These are phyloP conservation scores for Maudiozyma turicensis DNA, from an alignment of 805 yeast species.

Conservation along the genomic window DNA sequence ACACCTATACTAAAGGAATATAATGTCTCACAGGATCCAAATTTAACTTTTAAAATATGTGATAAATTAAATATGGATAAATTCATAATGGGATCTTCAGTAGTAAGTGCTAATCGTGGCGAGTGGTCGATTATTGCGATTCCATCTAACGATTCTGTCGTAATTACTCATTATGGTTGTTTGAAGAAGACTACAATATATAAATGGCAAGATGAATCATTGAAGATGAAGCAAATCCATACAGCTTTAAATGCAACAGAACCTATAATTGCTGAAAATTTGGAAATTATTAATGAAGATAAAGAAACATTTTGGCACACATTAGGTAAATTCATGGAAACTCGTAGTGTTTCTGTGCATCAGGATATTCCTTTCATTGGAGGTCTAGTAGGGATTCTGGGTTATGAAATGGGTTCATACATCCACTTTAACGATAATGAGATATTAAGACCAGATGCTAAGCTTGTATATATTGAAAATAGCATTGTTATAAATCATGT, in stretches of 20 bases:
- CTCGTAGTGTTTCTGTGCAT: conserved; percentile 7
- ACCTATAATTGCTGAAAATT: neutral
- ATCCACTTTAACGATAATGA: conserved; percentile 9
- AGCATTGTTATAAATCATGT: conserved; percentile 46
- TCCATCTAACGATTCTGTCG: conserved; percentile 37
- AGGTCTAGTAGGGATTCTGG: conserved; percentile 79
- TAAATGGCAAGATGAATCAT: conserved; percentile 21
- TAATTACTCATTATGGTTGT: conserved; percentile 56
- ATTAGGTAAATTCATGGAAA: conserved; percentile 21
- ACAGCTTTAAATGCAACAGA: neutral
- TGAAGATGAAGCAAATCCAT: conserved; percentile 6
- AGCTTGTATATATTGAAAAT: conserved; percentile 61
- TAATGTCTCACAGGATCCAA: conserved; percentile 9
- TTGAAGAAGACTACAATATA: conserved; percentile 22
- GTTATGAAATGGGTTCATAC: conserved; percentile 78
- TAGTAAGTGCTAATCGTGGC: conserved; percentile 41
- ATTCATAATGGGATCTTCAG: conserved; percentile 62
- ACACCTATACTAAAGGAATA: conserved; percentile 5
- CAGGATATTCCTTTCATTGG: conserved; percentile 68
- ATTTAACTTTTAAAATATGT: conserved; percentile 40
- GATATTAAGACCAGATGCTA: conserved; percentile 56
- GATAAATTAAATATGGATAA: conserved; percentile 32
- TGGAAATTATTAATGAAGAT: conserved; percentile 13
- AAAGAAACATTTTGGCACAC: conserved; percentile 23
- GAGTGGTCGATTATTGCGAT: conserved; percentile 80